A percentile compares a stretch with the other conserved stretches of the same genome.
Evolutionary conservation across 768 basidiomycete genomes (phyloP).

Genomic region (Leccinum rimulosum): DNA sequence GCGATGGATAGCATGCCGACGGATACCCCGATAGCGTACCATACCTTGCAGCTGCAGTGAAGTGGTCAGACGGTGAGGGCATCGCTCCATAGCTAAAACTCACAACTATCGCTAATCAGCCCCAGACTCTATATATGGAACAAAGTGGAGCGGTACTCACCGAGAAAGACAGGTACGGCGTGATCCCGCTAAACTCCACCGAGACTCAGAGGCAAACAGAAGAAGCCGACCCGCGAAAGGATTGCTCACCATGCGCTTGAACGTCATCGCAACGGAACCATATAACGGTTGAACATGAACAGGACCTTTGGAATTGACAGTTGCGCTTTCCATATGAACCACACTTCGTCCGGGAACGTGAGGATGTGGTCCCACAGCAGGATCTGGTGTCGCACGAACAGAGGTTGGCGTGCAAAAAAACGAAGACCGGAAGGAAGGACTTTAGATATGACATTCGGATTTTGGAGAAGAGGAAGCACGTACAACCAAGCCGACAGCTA

Average conservation of each 20-base stretch:
- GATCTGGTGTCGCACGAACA: slow-evolving; percentile 16
- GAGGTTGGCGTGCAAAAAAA: no score
- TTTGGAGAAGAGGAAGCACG: not conserved
- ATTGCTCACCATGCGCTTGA: no score
- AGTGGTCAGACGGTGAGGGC: not conserved
- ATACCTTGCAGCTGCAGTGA: slow-evolving; percentile 25
- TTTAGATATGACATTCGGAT: no score
- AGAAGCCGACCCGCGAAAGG: no score
- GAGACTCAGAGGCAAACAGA: no score
- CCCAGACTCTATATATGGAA: not conserved
- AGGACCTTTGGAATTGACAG: slow-evolving; percentile 29
- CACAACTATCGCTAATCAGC: not conserved
- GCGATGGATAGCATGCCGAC: slow-evolving; percentile 38
- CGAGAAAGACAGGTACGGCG: slow-evolving; percentile 10
- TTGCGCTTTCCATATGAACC: slow-evolving; percentile 31
- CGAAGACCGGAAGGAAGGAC: no score
- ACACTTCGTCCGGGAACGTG: slow-evolving; percentile 34
- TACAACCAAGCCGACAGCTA: slow-evolving; percentile 28
- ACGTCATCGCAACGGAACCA: slow-evolving; percentile 29
- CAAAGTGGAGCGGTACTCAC: slow-evolving; percentile 10
- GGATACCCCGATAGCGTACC: slow-evolving; percentile 17
- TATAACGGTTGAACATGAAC: slow-evolving; percentile 36
- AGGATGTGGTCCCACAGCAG: slow-evolving; percentile 35
- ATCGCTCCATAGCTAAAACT: not conserved
- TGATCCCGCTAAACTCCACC: slow-evolving; percentile 11